Conservation (phyloP, 2,329 filamentous ascomycete genomes). For the Aspergillus vadensis region DNA sequence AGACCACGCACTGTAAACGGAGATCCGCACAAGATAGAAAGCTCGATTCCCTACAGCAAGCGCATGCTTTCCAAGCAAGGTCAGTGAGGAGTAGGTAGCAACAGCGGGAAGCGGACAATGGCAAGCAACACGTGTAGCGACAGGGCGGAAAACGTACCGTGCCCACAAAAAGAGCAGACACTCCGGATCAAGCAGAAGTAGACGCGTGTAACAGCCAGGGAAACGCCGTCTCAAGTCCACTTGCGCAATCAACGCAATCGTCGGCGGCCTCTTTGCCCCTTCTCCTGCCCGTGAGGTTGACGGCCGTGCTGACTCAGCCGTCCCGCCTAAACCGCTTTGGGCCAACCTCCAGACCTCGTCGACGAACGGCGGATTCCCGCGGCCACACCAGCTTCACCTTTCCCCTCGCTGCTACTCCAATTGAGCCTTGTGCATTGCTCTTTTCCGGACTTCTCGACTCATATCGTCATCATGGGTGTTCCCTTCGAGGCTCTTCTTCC, state of each 20-base stretch:
- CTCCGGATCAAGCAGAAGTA: conserved; percentile 13
- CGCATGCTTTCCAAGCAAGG: conserved; percentile 16
- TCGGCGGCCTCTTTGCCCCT: conserved; percentile 34
- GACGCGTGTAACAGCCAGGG: conserved; percentile 31
- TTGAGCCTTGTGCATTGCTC: conserved; percentile 18
- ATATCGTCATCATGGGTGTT: conserved; percentile 57
- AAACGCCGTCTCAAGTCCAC: conserved; percentile 22
- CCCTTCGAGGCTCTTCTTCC: conserved; percentile 67
- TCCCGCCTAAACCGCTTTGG: conserved; percentile 34
- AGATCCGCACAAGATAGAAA: neutral
- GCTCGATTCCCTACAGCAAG: conserved; percentile 3
- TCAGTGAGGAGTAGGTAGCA: conserved; percentile 25
- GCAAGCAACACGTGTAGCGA: conserved; percentile 32
- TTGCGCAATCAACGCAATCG: conserved; percentile 35
- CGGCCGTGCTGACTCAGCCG: conserved; percentile 40
- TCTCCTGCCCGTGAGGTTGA: conserved; percentile 40
- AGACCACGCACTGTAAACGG: neutral
- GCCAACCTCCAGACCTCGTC: conserved; percentile 32
- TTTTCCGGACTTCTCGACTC: conserved; percentile 4
- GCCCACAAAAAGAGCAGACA: conserved; percentile 12
- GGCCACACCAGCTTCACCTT: conserved; percentile 17
- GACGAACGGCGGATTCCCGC: conserved; percentile 22
- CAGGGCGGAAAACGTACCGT: conserved; percentile 17
- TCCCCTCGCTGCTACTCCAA: conserved; percentile 17
- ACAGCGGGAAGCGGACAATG: conserved; percentile 19